Base-by-base conservation (phyloP, 768 basidiomycete genomes). In the Cubamyces sp. region DNA sequence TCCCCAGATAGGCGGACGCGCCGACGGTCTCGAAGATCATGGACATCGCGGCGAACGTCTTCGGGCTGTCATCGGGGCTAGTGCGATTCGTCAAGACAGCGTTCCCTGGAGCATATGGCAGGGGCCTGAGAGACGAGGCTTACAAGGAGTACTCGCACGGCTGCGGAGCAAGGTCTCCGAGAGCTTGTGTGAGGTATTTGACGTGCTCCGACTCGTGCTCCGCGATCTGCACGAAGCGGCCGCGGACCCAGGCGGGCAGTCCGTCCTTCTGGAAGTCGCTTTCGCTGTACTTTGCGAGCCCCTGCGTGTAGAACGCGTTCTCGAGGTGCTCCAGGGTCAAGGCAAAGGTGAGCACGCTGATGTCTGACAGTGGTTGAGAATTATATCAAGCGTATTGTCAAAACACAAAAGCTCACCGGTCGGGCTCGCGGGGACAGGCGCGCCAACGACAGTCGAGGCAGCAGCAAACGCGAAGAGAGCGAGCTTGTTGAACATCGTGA, bases 131-230 rank as follows among this genome's bases (percentile, higher is more conserved):
- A 15, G 19, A 23, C 16, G 16, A 18, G 23, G 74, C 82, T 49
- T 61, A 85, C 84, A 90, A 87, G 45, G 67, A 67, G 72, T 91
- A 91, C n/a, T 77, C 72, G 76, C 89, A 91, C 3, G 83, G 75
- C 67, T 80, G 57, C 14, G 81, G 76, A 9, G 83, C 79, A 5
- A 76, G 71, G 26, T 74, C 75, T 0, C 81, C 80, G 34, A 87
- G 73, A 0, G 77, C 77, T 8, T 60, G 67, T 8, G 82, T 73
- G 28, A 90, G 76, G 69, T 84, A 79, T 7, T 76, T 68, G 61
- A 86, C 84, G 73, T 91, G 88, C 12, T 74, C 72, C 30, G 71
- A 68, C 69, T 88, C 86, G 70, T 89, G 86, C 39, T 76, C 72
- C 21, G 73, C 71, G 56, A 90, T 83, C 70, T 89, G 79, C 21